Conservation (phyloP, 768 basidiomycete species). For the Strobilomyces echinocephalus region DNA sequence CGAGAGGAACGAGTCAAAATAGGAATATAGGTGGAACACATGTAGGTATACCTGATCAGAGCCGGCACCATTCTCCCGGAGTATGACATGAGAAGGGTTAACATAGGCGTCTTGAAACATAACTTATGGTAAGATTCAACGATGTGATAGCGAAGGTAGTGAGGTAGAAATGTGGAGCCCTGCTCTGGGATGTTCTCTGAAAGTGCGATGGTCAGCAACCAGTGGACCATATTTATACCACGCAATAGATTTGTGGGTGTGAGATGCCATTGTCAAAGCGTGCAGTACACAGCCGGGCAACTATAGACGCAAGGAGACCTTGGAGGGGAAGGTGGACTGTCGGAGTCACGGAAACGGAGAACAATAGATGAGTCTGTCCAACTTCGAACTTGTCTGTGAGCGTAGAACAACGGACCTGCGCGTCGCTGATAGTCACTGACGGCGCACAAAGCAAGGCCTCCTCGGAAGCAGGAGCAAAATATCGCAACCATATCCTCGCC, state of each 20-base stretch:
- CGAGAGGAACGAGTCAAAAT: neutral
- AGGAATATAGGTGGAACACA: neutral
- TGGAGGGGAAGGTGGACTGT: neutral
- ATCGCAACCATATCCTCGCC: neutral
- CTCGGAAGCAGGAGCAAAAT: neutral
- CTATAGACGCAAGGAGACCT: too few species aligned
- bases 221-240: slow-evolving; percentile 10
- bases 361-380: slow-evolving; percentile 4
- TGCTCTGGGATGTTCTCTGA: neutral
- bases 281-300: slow-evolving; percentile 6
- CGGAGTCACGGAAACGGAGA: neutral
- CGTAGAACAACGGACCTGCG: too few species aligned
- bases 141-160: neutral
- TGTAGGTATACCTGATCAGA: slow-evolving; percentile 3
- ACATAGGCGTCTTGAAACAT: neutral
- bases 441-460: slow-evolving; percentile 5
- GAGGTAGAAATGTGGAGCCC: neutral
- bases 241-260: neutral
- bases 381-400: slow-evolving; percentile 1
- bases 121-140: neutral
- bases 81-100: neutral
- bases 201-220: neutral
- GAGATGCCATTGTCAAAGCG: slow-evolving; percentile 14
- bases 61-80: neutral
- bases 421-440: neutral